A percentile compares a stretch with the other conserved stretches of the same genome.
Conservation (phyloP, 306 rosid species). For the Malus asiatica region DNA sequence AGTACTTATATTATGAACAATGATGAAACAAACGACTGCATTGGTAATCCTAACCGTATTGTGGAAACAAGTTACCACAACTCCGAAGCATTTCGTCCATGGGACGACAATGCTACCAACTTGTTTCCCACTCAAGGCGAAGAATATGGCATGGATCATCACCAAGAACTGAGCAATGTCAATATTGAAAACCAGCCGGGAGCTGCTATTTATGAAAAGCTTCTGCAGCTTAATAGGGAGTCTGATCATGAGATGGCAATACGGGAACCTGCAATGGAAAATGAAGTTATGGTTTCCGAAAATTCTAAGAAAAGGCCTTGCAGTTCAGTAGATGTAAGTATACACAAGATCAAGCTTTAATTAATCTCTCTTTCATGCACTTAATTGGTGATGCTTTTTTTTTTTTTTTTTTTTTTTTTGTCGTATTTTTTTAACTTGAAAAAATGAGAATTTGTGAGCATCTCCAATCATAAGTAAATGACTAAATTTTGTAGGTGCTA, state of each 20-base stretch:
- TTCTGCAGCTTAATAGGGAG: constrained; percentile 14
- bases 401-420: background rate
- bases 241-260: constrained; percentile 10
- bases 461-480: constrained; percentile 3
- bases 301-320: constrained; percentile 49
- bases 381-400: background rate
- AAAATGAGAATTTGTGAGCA: background rate
- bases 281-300: constrained; percentile 8
- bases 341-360: background rate
- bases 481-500: constrained; percentile 19
- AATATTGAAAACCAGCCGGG: constrained; percentile 18
- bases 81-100: constrained; percentile 20
- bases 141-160: constrained; percentile 19
- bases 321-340: constrained; percentile 20
- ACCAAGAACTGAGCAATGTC: constrained; percentile 29
- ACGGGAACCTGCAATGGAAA: constrained; percentile 18
- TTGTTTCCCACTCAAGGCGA: constrained; percentile 24
- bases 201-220: constrained; percentile 22
- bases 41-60: constrained; percentile 17
- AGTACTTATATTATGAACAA: background rate
- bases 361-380: background rate
- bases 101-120: constrained; percentile 16
- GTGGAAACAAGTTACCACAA: constrained; percentile 27
- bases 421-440: background rate
- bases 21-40: constrained; percentile 11